Percentiles rank a stretch among this genome's conserved stretches.
These are phyloP conservation scores for Cavenderia fasciculata DNA, from an alignment of 78 protist genomes.

Conservation along the genomic window DNA sequence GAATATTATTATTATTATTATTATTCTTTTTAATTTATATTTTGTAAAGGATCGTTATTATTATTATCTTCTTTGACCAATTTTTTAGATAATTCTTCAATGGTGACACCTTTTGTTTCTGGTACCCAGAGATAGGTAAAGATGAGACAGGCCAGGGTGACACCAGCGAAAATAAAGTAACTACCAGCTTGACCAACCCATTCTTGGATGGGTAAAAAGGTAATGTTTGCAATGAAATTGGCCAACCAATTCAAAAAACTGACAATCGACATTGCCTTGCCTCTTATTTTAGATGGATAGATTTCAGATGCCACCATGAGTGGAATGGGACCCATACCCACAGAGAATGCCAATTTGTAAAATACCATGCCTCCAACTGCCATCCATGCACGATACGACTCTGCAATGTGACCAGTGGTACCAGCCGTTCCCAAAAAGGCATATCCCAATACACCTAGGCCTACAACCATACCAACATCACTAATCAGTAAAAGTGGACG, in stretches of 20 bases:
- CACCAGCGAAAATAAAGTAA: slow-evolving; percentile 50
- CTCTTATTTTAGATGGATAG: slow-evolving; percentile 56
- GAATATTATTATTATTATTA: not conserved
- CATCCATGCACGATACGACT: slow-evolving; percentile 5
- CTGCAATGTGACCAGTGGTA: not conserved
- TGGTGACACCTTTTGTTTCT: slow-evolving; percentile 51
- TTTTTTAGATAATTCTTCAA: slow-evolving; percentile 48
- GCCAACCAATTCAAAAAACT: slow-evolving; percentile 49
- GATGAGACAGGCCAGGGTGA: not conserved
- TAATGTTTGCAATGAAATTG: slow-evolving; percentile 42
- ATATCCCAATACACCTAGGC: slow-evolving; percentile 34
- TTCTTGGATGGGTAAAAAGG: slow-evolving; percentile 4
- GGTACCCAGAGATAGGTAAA: slow-evolving; percentile 43
- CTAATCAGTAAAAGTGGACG: slow-evolving; percentile 26
- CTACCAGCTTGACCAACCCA: slow-evolving; percentile 37
- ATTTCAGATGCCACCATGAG: slow-evolving; percentile 34
- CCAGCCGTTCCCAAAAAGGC: slow-evolving; percentile 9
- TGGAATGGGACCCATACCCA: slow-evolving; percentile 68
- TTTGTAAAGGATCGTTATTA: not conserved
- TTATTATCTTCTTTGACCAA: not conserved
- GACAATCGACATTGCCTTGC: slow-evolving; percentile 56
- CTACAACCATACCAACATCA: slow-evolving; percentile 25
- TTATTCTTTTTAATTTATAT: not conserved
- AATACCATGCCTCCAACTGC: slow-evolving; percentile 66
- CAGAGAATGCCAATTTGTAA: slow-evolving; percentile 34